A percentile compares a stretch with the other conserved stretches of the same genome.
Conservation (phyloP, 108 stramenopile genomes). For the Conticribra weissflogii region DNA sequence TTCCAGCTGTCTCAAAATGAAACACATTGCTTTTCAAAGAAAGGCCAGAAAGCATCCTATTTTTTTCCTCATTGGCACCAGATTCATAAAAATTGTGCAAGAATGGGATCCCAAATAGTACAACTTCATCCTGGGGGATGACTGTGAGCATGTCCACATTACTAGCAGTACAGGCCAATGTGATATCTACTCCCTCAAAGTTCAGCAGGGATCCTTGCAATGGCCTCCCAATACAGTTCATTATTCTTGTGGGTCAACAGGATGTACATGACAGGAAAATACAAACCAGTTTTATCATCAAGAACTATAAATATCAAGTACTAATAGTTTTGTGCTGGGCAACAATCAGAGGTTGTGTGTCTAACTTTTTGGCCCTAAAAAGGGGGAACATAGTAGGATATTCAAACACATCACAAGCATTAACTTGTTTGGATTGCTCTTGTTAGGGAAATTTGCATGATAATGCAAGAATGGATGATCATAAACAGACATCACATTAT, state of each 20-base stretch:
- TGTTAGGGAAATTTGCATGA: too few species aligned
- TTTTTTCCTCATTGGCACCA: constrained; percentile 7
- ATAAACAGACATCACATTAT: too few species aligned
- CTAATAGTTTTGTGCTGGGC: constrained; percentile 23
- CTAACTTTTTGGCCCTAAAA: not conserved
- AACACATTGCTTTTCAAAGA: constrained; percentile 28
- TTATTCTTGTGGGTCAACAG: constrained; percentile 21
- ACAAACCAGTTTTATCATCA: constrained; percentile 1
- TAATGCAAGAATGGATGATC: too few species aligned
- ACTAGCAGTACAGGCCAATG: too few species aligned
- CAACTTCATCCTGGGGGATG: constrained; percentile 14
- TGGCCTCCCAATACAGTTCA: constrained; percentile 5
- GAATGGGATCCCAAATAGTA: constrained; percentile 23
- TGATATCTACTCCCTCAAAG: too few species aligned
- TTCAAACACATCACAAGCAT: constrained; percentile 22
- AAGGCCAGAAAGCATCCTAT: constrained; percentile 26
- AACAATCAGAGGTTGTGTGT: constrained; percentile 12
- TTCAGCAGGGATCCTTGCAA: not conserved
- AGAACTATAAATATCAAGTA: constrained; percentile 19
- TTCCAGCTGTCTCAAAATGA: constrained; percentile 19
- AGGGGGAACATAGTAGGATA: constrained; percentile 3
- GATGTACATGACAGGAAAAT: constrained; percentile 22
- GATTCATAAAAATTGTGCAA: constrained; percentile 9
- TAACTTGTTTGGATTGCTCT: too few species aligned
- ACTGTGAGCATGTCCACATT: constrained; percentile 6